phyloP scores from a whole-genome alignment of 345 rosid species.

The Citrus reticulata region DNA sequence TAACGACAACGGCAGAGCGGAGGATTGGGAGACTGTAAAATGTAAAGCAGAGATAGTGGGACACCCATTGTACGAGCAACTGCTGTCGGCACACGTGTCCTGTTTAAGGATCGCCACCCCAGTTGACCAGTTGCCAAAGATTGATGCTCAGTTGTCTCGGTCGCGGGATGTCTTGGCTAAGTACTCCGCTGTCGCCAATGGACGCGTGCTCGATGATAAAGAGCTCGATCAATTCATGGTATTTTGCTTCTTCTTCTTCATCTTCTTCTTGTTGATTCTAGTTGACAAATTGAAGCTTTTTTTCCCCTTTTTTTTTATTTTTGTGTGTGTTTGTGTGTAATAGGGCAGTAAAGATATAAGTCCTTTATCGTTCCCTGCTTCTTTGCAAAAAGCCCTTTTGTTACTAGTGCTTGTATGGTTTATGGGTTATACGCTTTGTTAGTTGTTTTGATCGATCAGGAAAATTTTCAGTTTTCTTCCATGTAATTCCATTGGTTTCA shows the following conservation, averaged over 20 bases:
- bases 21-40: constrained; percentile 37
- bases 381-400: neutral
- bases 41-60: constrained; percentile 40
- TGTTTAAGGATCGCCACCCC: constrained; percentile 42
- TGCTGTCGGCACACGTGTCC: constrained; percentile 30
- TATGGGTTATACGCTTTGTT: neutral
- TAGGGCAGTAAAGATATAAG: neutral
- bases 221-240: constrained; percentile 54
- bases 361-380: neutral
- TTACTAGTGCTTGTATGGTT: neutral
- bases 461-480: neutral
- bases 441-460: neutral
- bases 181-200: constrained; percentile 31
- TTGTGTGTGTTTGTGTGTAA: too few species aligned
- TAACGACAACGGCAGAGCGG: constrained; percentile 2
- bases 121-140: constrained; percentile 41
- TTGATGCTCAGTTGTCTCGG: constrained; percentile 36
- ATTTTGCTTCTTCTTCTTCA: constrained; percentile 5
- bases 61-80: constrained; percentile 47
- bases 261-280: neutral
- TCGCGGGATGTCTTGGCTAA: constrained; percentile 35
- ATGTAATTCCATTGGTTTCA: too few species aligned
- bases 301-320: too few species aligned
- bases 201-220: constrained; percentile 29
- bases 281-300: neutral